Conservation (phyloP, 2,329 filamentous ascomycete species). For the Ophiosphaerella herpotricha region DNA sequence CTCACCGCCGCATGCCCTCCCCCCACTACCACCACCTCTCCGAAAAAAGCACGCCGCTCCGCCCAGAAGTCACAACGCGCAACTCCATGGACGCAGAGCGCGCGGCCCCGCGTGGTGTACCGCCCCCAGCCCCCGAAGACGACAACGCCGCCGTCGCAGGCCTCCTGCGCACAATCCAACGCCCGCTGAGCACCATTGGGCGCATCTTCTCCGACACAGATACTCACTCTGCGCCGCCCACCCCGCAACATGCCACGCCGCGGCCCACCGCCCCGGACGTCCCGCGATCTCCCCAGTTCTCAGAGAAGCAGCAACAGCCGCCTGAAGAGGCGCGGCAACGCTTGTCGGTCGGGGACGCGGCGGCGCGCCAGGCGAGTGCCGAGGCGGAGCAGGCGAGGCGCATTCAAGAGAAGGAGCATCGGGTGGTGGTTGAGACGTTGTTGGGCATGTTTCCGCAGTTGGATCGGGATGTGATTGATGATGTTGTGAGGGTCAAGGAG, state of each 20-base stretch:
- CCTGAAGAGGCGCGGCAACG: conserved; percentile 32
- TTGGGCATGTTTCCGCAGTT: conserved; percentile 96
- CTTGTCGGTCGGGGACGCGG: conserved; percentile 80
- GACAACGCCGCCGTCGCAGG: conserved; percentile 77
- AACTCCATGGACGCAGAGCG: conserved; percentile 65
- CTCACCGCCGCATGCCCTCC: conserved; percentile 46
- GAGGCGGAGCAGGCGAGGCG: conserved; percentile 86
- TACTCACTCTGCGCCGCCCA: conserved; percentile 38
- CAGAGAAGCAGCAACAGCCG: conserved; percentile 18
- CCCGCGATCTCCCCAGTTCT: not conserved
- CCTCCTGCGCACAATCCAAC: conserved; percentile 86
- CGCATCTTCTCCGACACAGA: conserved; percentile 85
- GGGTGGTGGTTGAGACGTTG: conserved; percentile 89
- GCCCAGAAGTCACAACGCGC: conserved; percentile 62
- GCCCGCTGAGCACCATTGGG: conserved; percentile 86
- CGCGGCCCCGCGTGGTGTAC: conserved; percentile 59
- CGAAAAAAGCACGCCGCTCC: conserved; percentile 56
- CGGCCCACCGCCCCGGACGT: too few relatives aligned
- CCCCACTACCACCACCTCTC: conserved; percentile 51
- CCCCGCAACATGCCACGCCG: conserved; percentile 53
- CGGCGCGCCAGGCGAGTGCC: conserved; percentile 85
- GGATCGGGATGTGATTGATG: conserved; percentile 91
- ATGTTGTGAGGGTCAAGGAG: conserved; percentile 94
- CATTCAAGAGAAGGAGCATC: conserved; percentile 82
- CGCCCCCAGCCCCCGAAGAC: conserved; percentile 66